Evolutionary conservation across 2,329 filamentous ascomycete species (phyloP).

Genomic region (Fusarium sulawesiense): DNA sequence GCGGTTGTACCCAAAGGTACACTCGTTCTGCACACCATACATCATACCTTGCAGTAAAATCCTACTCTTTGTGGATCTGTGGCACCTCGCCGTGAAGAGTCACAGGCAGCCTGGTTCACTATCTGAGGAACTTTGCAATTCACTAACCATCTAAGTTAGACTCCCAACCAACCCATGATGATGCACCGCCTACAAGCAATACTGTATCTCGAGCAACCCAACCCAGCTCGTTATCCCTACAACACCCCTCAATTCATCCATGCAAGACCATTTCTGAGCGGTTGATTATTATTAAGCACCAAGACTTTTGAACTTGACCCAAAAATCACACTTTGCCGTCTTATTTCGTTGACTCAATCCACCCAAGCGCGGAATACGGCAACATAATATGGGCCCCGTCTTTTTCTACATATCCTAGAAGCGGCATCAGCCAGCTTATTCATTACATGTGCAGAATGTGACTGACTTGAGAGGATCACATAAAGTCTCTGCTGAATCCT

Average conservation of each 20-base stretch:
- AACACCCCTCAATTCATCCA: conserved; percentile 7
- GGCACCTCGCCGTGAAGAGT: conserved; percentile 36
- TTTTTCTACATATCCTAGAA: conserved; percentile 15
- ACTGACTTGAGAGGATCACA: conserved; percentile 10
- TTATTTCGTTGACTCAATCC: conserved; percentile 32
- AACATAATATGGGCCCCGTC: conserved; percentile 12
- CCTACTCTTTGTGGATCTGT: conserved; percentile 19
- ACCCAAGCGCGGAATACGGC: conserved; percentile 5
- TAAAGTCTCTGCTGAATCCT: conserved; percentile 22
- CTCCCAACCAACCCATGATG: conserved; percentile 10
- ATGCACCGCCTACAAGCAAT: neutral
- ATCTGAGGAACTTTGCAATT: conserved; percentile 31
- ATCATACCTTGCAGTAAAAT: conserved; percentile 29
- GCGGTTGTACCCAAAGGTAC: conserved; percentile 12
- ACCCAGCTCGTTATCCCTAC: conserved; percentile 6
- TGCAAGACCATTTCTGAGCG: conserved; percentile 11
- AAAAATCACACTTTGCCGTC: conserved; percentile 15
- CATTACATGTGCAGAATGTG: conserved; percentile 28
- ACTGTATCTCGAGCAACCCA: conserved; percentile 3
- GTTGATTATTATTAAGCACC: conserved; percentile 15
- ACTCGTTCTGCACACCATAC: conserved; percentile 28
- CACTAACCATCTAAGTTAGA: conserved; percentile 6
- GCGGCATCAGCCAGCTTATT: conserved; percentile 31
- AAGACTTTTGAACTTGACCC: neutral
- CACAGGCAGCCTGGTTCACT: conserved; percentile 18